Percentiles rank a stretch among this genome's conserved stretches.
These are phyloP conservation scores for Akanthomyces muscarius DNA, from an alignment of 2,329 filamentous ascomycete species.

Conservation along the genomic window DNA sequence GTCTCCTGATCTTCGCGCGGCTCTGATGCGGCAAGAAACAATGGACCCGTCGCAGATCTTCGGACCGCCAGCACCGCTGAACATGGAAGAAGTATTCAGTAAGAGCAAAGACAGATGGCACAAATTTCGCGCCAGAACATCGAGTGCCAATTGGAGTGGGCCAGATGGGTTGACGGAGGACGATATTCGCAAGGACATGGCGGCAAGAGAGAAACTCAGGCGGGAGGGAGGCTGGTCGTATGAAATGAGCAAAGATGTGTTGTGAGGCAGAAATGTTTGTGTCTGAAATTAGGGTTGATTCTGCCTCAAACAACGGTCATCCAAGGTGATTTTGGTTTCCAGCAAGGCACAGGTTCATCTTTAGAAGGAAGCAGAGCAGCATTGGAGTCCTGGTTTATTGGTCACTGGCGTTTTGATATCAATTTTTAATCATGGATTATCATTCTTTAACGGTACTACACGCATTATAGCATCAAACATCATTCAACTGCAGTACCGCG, in stretches of 20 bases:
- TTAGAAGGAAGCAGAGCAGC: not conserved
- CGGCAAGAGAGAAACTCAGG: constrained; percentile 73
- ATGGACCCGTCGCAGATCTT: constrained; percentile 84
- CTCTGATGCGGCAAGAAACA: constrained; percentile 76
- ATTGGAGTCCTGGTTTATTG: constrained; percentile 9
- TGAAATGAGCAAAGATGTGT: constrained; percentile 48
- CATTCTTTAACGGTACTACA: not conserved
- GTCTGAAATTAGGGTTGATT: not conserved
- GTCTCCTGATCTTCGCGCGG: constrained; percentile 72
- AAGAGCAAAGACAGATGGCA: constrained; percentile 81
- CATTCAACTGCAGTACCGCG: not conserved
- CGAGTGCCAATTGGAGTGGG: constrained; percentile 89
- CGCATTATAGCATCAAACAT: not conserved
- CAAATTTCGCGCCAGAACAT: constrained; percentile 86
- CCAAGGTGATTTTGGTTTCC: not conserved
- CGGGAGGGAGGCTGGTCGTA: constrained; percentile 85
- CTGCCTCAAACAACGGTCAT: not conserved
- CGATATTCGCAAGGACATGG: constrained; percentile 75
- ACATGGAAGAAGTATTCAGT: constrained; percentile 95
- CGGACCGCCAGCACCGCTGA: constrained; percentile 79
- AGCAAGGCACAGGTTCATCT: constrained; percentile 11
- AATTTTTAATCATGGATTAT: not conserved
- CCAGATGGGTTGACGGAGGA: constrained; percentile 81
- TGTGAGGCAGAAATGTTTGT: constrained; percentile 25
- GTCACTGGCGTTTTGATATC: constrained; percentile 10